Evolutionary conservation across 805 yeast genomes (phyloP).

Genomic region (Danielia reshetovae): DNA sequence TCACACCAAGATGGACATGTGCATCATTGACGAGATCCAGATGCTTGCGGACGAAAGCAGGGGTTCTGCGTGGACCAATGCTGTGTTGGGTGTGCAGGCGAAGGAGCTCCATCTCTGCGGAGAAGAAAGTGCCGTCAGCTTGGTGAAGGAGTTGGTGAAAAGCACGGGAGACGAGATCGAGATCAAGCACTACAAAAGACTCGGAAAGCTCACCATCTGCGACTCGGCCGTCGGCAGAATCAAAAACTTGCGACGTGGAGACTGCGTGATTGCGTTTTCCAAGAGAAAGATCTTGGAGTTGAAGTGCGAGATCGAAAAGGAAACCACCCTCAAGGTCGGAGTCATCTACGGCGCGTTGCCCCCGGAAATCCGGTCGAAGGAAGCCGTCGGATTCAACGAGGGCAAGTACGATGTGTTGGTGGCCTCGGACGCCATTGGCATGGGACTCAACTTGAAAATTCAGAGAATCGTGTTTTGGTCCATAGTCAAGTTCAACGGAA

Average conservation of each 20-base stretch:
- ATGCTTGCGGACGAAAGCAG: conserved; percentile 79
- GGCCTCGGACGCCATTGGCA: conserved; percentile 96
- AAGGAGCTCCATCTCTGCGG: conserved; percentile 91
- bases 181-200: conserved; percentile 67
- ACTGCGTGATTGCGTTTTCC: conserved; percentile 85
- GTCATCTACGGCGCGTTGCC: conserved; percentile 95
- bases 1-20: conserved; percentile 67
- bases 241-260: conserved; percentile 58
- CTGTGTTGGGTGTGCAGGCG: conserved; percentile 81
- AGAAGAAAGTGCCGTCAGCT: conserved; percentile 76
- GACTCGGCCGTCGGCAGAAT: conserved; percentile 27
- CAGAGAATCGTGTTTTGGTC: conserved; percentile 74
- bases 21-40: conserved; percentile 93
- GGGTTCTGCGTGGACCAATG: conserved; percentile 95
- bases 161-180: conserved; percentile 78
- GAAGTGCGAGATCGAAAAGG: conserved; percentile 65
- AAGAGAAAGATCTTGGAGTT: conserved; percentile 65
- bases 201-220: conserved; percentile 66
- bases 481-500: conserved; percentile 68
- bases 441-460: conserved; percentile 90
- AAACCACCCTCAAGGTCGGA: conserved; percentile 67
- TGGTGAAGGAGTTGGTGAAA: conserved; percentile 54
- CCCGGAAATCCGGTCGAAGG: conserved; percentile 86
- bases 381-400: conserved; percentile 74
- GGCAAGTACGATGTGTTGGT: conserved; percentile 79